Conservation (phyloP, 805 yeast genomes). For the Metschnikowia henanensis region DNA sequence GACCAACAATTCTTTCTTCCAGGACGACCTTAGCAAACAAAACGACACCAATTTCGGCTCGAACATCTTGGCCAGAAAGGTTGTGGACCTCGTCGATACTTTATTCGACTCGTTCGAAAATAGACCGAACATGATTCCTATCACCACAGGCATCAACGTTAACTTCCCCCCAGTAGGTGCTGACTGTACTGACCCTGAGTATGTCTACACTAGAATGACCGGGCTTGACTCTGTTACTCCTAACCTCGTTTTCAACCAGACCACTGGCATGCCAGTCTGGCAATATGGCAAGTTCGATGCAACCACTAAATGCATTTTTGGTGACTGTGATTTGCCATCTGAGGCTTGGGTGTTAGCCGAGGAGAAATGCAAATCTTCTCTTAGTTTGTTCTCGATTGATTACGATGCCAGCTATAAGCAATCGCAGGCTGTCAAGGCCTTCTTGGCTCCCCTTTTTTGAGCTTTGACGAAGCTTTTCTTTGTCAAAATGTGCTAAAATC, state of each 20-base stretch:
- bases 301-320: conserved; percentile 38
- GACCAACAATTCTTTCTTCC: conserved; percentile 27
- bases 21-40: conserved; percentile 21
- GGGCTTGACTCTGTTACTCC: conserved; percentile 38
- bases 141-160: conserved; percentile 25
- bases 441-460: conserved; percentile 16
- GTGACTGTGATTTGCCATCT: conserved; percentile 25
- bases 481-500: background rate
- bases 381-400: conserved; percentile 50
- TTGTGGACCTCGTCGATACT: conserved; percentile 24
- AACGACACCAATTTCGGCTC: conserved; percentile 22
- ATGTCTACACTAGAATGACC: conserved; percentile 45
- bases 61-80: conserved; percentile 26
- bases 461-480: background rate
- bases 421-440: conserved; percentile 14
- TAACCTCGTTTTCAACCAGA: conserved; percentile 38
- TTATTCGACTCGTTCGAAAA: conserved; percentile 18
- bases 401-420: conserved; percentile 36
- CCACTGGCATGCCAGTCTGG: conserved; percentile 30
- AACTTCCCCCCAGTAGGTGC: conserved; percentile 25
- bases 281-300: conserved; percentile 22
- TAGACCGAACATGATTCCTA: conserved; percentile 21
- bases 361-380: conserved; percentile 40
- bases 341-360: conserved; percentile 25
- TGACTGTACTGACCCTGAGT: conserved; percentile 43